Evolutionary conservation across 192 early-diverging fungal species (phyloP), one percentile per base, ranked within the genome.

Genomic region (Pilaira anomala): DNA sequence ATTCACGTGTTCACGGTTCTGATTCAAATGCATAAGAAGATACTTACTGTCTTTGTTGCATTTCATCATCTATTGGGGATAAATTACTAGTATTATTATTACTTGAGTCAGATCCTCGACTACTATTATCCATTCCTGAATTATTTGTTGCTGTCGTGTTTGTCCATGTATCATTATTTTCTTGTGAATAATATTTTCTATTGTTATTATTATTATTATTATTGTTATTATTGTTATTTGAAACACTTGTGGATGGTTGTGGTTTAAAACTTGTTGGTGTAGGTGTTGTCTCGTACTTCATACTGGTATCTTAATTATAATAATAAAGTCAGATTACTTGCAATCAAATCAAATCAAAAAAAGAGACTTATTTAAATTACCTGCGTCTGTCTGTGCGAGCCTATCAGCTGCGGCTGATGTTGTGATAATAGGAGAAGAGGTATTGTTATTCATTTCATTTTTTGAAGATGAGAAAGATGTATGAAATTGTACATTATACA

Each of bases 41-140:
- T 24, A 61, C 59, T 61, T 61, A 61, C 59, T 61, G 41, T 61
- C 45, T 46, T 48, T 61, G 59, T 28, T 61, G 59, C 26, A 61
- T 30, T 48, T 61, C 59, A 48, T 33, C 59, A 22, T 61, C 59
- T 19, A 61, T 28, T 48, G 25, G 26, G 54, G 26, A 19, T 30
- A 22, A 19, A 58, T 22, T 61, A 21, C n/a, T 61, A 21, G 12
- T 45, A 26, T 36, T 61, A 42, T 7, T 60, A 19, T 26, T 52
- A 19, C 12, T 44, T 36, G 9, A 21, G 58, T 39, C 13, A 29
- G 5, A 13, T 25, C n/a, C 22, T 36, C 13, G 19, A 14, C 51
- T 28, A 48, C 2, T 51, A 21, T 0, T 52, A 11, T 22, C 41
- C 26, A 42, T 63, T 24, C 30, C 28, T 42, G 22, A 26, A n/a